A percentile compares a stretch with the other conserved stretches of the same genome.
These are phyloP conservation scores for Leccinellum rugosiceps DNA, from an alignment of 768 basidiomycete genomes.

Conservation along the genomic window DNA sequence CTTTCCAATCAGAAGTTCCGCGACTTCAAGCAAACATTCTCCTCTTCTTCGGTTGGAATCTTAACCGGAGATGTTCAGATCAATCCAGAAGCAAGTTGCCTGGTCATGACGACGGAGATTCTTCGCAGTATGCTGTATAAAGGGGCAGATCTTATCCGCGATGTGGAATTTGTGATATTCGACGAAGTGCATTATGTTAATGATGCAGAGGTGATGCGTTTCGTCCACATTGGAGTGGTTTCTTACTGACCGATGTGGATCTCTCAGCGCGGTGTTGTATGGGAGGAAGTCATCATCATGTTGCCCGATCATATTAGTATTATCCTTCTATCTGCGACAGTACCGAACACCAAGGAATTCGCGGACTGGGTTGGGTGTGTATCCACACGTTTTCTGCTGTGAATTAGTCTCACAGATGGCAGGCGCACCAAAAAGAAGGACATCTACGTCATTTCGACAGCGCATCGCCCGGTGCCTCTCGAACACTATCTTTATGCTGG, in stretches of 20 bases:
- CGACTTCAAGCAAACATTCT: conserved; percentile 97
- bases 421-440: conserved; percentile 99
- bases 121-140: conserved; percentile 98
- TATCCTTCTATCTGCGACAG: conserved; percentile 94
- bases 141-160: conserved; percentile 95
- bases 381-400: conserved; percentile 5
- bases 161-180: conserved; percentile 99
- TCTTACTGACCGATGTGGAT: conserved; percentile 14
- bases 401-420: conserved; percentile 7
- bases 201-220: conserved; percentile 79
- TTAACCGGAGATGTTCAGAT: conserved; percentile 99
- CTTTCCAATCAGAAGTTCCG: conserved; percentile 98
- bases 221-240: conserved; percentile 1
- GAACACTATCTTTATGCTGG: conserved; percentile 97
- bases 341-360: conserved; percentile 97
- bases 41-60: conserved; percentile 88
- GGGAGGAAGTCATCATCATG: conserved; percentile 99
- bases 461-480: conserved; percentile 92
- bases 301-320: conserved; percentile 98
- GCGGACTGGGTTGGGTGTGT: conserved; percentile 98
- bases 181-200: conserved; percentile 99
- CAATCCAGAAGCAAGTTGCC: conserved; percentile 94
- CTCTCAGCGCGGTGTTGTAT: conserved; percentile 90
- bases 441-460: conserved; percentile 97
- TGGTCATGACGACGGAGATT: conserved; percentile 99